Base-by-base conservation (phyloP, 257 asterid genomes). In the Fraxinus cuspidata region DNA sequence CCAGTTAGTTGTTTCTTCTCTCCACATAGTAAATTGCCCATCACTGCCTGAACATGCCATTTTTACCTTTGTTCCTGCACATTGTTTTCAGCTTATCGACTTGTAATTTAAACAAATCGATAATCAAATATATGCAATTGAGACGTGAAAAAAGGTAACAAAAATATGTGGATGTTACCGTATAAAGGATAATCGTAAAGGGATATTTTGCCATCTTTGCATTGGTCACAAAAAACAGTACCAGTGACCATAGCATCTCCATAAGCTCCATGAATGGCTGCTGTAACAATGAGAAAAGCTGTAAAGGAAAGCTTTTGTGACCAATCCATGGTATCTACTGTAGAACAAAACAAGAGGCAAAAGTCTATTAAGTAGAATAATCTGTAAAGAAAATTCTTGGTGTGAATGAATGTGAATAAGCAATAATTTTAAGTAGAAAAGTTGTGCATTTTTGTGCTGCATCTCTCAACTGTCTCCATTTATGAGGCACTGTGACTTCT, bases 191-290 rank as follows among this genome's bases (percentile, higher is more conserved):
- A 95, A 81, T 95, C 99, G 70, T 83, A 95, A 70, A 91, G 83
- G 34, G 99, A 90, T 0, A 95, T 68, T 28, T 83, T 90, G 74
- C 97, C 99, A 74, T 93, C 99, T 86, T 82, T 90, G 91, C 99
- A 95, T 83, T 95, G 98, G 84, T 95, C 99, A 65, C 99, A 95
- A 77, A 93, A 93, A 58, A 95, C 99, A 0, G 96, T 91, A 9
- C 99, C 99, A 21, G 94, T 78, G 56, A 95, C 91, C 88, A 83
- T 75, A 3, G 94, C 80, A 79, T 76, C 82, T 49, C 98, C 97
- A 58, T 64, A 65, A 73, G 86, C 84, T 47, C 91, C 89, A 79
- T 75, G 32, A 86, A 86, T 83, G 89, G 87, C 81, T 9, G 84
- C 88, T 19, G 82, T 87, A 67, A 80, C 75, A 67, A 90, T 21